Conservation (phyloP, 1,139 yeast species). For the Kodamaea arcana region DNA sequence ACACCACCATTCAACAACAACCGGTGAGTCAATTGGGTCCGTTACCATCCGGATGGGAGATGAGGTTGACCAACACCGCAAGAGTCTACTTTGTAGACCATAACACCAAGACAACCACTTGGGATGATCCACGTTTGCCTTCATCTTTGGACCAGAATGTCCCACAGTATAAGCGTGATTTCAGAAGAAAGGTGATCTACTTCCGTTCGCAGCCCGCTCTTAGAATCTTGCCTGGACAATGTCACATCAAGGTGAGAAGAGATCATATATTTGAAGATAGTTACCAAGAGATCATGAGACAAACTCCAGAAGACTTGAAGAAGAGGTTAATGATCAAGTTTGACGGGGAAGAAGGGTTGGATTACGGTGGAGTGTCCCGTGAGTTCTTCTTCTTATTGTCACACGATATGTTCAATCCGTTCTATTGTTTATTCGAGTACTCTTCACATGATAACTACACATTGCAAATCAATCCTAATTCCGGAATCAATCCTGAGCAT, state of each 20-base stretch:
- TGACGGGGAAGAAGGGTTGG: conserved; percentile 98
- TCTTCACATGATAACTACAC: conserved; percentile 98
- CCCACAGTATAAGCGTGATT: conserved; percentile 98
- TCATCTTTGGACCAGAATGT: conserved; percentile 96
- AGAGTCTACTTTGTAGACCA: conserved; percentile 98
- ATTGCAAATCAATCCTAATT: conserved; percentile 93
- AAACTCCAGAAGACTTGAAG: conserved; percentile 95
- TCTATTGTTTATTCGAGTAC: conserved; percentile 93
- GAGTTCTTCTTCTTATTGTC: conserved; percentile 94
- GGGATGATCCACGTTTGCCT: conserved; percentile 99
- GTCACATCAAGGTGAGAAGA: conserved; percentile 96
- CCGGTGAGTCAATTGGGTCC: conserved; percentile 99
- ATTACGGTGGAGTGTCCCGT: conserved; percentile 98
- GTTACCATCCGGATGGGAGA: conserved; percentile 98
- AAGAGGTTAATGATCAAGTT: conserved; percentile 96
- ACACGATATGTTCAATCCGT: conserved; percentile 98
- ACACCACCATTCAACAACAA: conserved; percentile 90
- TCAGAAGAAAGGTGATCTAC: conserved; percentile 93
- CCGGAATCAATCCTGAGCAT: conserved; percentile 98
- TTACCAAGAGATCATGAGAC: conserved; percentile 97
- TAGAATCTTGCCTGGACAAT: conserved; percentile 95
- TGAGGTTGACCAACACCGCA: conserved; percentile 97
- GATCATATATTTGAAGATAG: conserved; percentile 96
- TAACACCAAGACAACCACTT: conserved; percentile 96
- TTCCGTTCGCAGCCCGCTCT: conserved; percentile 98